phyloP scores from a whole-genome alignment of 2,329 filamentous ascomycete species.

The Sarocladiaceae sp. region DNA sequence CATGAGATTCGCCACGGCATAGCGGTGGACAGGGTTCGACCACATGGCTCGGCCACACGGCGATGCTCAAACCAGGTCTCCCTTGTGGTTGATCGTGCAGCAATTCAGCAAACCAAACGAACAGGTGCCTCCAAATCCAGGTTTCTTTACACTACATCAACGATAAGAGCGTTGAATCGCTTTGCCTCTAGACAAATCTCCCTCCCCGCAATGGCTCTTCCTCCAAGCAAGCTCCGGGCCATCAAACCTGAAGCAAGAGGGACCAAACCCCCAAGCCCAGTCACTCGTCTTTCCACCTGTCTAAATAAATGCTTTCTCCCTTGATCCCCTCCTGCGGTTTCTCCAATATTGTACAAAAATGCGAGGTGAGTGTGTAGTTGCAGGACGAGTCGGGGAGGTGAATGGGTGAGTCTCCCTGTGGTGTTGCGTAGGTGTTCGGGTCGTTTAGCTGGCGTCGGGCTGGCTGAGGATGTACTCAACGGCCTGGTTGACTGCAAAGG shows the following conservation, averaged over 20 bases:
- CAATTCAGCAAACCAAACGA: neutral
- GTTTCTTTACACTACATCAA: constrained; percentile 1
- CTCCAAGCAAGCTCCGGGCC: neutral
- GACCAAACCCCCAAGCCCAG: neutral
- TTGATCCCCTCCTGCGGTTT: neutral
- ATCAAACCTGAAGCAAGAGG: neutral
- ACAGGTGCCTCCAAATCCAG: neutral
- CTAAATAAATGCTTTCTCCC: constrained; percentile 1
- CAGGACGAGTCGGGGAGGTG: neutral
- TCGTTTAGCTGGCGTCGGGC: constrained; percentile 70
- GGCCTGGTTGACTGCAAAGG: constrained; percentile 72
- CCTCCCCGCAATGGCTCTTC: neutral
- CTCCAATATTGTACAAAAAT: constrained; percentile 8
- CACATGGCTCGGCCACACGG: too few relatives aligned
- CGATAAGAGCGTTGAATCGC: neutral
- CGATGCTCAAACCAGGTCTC: too few relatives aligned
- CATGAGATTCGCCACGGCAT: too few relatives aligned
- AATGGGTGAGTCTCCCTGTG: neutral
- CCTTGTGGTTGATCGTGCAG: too few relatives aligned
- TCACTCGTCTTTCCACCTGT: neutral
- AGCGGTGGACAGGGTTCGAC: too few relatives aligned
- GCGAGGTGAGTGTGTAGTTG: neutral
- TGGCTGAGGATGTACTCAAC: constrained; percentile 90
- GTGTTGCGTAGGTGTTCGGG: neutral
- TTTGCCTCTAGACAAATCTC: neutral